Conservation (phyloP, 1,139 yeast genomes). For the Sporopachydermia cereana region DNA sequence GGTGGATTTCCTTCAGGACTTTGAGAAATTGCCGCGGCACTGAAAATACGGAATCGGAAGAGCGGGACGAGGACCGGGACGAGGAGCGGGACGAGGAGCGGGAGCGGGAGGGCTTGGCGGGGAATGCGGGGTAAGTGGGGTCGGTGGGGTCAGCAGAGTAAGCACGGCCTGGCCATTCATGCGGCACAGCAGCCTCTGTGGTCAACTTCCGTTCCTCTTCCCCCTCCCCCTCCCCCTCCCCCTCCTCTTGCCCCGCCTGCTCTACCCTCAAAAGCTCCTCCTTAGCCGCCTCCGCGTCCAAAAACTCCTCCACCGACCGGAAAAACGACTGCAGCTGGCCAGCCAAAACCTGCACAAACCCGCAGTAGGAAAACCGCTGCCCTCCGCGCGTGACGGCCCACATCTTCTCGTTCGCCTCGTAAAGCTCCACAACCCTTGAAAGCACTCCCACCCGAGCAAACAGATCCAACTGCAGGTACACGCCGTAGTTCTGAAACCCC, state of each 20-base stretch:
- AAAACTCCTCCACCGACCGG: background rate
- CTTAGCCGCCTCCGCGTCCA: background rate
- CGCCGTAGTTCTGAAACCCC: background rate
- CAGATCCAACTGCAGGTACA: conserved; percentile 3
- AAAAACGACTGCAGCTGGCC: background rate
- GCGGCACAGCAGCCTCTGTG: background rate
- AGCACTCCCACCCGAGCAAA: background rate
- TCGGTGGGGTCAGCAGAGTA: background rate
- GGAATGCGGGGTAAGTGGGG: background rate
- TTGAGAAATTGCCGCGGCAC: background rate
- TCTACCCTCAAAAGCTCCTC: background rate
- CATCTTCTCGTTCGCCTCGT: background rate
- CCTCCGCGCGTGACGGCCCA: background rate
- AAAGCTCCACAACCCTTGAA: background rate
- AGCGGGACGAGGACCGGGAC: background rate
- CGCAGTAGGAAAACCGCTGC: background rate
- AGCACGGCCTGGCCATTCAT: too few species aligned
- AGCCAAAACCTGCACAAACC: background rate
- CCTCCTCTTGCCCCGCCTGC: background rate
- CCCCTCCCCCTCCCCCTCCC: background rate
- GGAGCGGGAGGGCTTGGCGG: background rate
- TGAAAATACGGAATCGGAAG: background rate
- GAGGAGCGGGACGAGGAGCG: background rate
- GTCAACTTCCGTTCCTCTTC: background rate
- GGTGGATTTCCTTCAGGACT: background rate